Evolutionary conservation across 2,329 filamentous ascomycete genomes (phyloP), one percentile per base, ranked within the genome.

Genomic region (Penicillium expansum): DNA sequence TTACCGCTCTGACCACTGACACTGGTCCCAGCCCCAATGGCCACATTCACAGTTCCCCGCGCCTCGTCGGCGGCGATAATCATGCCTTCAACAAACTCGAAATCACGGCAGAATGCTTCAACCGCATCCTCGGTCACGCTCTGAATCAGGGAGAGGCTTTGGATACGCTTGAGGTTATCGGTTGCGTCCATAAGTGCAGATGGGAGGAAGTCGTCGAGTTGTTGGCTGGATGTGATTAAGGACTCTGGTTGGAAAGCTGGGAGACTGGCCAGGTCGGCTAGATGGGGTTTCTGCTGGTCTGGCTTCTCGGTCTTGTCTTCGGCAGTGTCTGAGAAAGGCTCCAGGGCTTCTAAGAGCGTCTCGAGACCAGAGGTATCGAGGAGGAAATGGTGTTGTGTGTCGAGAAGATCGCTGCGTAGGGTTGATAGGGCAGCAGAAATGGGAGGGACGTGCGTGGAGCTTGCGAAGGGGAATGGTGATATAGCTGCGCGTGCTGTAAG

Each of bases 131-230:
- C 90, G 0, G 91, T 94, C 48, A 96, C 84, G 45, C 86, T 81
- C 47, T 90, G 84, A 14, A 89, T 88, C 56, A 96, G 77, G 11
- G 80, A 81, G 1, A 89, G 84, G 67, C 90, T 89, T 60, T 89
- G 86, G 1, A 99, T 76, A 41, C 84, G 80, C 62, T 87, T 88
- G 27, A 97, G 74, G 58, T 91, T 90, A 49, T 94, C 89, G 65
- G 90, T 86, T 3, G 92, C 92, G 71, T 99, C 94, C 80, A 97
- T 93, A 30, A 96, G 81, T 3, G 93, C 94, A 1, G 91, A 95
- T 0, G 94, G 92, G 24, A 99, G 79, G 76, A 97, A 99, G 59
- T 91, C 87, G 69, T 99, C 94, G 7, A 99, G 80, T 39, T 82
- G 83, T 66, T 92, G 90, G 66, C 90, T 90, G 2, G 88, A 86